Conservation (phyloP, 345 rosid species). For the Populus tremula region DNA sequence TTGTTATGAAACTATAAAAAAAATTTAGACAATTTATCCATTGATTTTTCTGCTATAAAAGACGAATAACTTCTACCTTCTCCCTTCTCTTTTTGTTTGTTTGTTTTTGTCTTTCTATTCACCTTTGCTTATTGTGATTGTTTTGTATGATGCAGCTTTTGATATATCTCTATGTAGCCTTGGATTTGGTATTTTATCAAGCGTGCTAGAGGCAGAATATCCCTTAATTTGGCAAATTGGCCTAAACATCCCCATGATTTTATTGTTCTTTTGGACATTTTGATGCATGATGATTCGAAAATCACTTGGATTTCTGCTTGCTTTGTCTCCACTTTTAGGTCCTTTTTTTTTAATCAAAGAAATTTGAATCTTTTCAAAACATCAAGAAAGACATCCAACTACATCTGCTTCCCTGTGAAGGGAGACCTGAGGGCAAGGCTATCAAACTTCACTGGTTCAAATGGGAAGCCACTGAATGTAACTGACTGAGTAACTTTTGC, state of each 20-base stretch:
- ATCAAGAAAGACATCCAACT: slow-evolving; percentile 65
- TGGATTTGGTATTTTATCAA: not conserved
- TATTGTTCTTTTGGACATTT: not conserved
- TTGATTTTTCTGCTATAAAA: not conserved
- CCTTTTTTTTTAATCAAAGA: slow-evolving; percentile 39
- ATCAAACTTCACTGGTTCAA: slow-evolving; percentile 41
- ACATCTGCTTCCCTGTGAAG: slow-evolving; percentile 67
- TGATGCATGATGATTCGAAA: not conserved
- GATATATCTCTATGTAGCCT: not conserved
- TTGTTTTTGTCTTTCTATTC: not conserved
- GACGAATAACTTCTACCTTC: not conserved
- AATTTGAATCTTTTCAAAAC: slow-evolving; percentile 61
- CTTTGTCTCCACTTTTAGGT: slow-evolving; percentile 32
- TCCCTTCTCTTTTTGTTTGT: slow-evolving; percentile 4
- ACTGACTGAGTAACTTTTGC: slow-evolving; percentile 70
- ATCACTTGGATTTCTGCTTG: not conserved
- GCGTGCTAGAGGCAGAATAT: not conserved
- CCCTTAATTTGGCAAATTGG: not conserved
- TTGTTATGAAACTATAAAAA: too few species aligned
- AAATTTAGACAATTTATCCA: too few species aligned
- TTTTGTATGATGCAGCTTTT: slow-evolving; percentile 7
- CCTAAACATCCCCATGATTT: not conserved
- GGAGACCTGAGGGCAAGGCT: slow-evolving; percentile 55
- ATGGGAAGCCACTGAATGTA: slow-evolving; percentile 47
- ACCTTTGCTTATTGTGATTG: not conserved